These are phyloP conservation scores for Drechslerella stenobrocha DNA, from an alignment of 2,329 filamentous ascomycete genomes.

Conservation along the genomic window DNA sequence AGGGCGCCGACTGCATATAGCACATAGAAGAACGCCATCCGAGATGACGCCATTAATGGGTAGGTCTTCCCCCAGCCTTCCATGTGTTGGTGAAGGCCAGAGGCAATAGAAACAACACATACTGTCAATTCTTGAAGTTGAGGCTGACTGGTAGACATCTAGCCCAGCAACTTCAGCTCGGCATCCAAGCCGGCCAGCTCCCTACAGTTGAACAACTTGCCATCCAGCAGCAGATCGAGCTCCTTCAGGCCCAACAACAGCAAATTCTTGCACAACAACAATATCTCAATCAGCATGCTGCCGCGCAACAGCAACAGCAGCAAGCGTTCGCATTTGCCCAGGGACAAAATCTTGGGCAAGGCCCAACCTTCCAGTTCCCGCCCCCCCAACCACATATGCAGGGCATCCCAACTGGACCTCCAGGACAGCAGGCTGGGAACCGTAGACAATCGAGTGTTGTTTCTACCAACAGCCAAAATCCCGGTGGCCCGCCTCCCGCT, in stretches of 20 bases:
- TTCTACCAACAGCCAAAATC: constrained; percentile 73
- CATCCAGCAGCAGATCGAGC: constrained; percentile 96
- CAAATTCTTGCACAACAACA: constrained; percentile 97
- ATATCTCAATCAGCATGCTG: constrained; percentile 91
- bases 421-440: constrained; percentile 79
- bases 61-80: constrained; percentile 64
- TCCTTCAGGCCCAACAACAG: constrained; percentile 95
- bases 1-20: constrained; percentile 92
- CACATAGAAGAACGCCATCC: constrained; percentile 93
- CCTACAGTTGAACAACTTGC: constrained; percentile 88
- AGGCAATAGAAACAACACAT: constrained; percentile 27
- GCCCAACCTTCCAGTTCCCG: constrained; percentile 86
- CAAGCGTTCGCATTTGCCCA: constrained; percentile 74
- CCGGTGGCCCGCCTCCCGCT: constrained; percentile 85
- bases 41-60: constrained; percentile 97
- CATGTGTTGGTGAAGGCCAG: constrained; percentile 43
- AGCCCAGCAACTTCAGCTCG: constrained; percentile 46
- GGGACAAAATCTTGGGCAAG: constrained; percentile 70
- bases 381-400: constrained; percentile 59
- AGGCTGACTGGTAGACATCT: constrained; percentile 19
- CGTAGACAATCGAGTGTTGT: constrained; percentile 97
- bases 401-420: constrained; percentile 70
- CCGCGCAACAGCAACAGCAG: constrained; percentile 70
- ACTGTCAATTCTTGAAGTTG: neutral
- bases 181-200: constrained; percentile 53